Conservation (phyloP, 1,284 basidiomycete species). For the Sporisorium iseilematis-ciliati region DNA sequence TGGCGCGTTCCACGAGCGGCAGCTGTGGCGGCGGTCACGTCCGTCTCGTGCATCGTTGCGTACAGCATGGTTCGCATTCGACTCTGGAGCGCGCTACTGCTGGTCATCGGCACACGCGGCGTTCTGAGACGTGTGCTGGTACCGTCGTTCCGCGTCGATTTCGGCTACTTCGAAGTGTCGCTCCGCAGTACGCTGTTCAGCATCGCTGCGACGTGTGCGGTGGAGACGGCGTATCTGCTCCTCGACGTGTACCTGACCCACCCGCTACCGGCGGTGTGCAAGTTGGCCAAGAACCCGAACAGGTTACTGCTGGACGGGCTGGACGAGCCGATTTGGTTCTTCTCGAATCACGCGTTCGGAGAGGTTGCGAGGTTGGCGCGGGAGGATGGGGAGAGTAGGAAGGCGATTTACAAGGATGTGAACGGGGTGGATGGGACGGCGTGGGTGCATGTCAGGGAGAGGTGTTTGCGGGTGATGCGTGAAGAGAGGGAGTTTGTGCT, state of each 20-base stretch:
- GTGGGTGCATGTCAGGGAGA: slow-evolving; percentile 40
- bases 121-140: slow-evolving; percentile 47
- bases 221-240: slow-evolving; percentile 50
- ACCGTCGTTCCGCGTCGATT: slow-evolving; percentile 56
- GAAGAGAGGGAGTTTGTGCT: slow-evolving; percentile 35
- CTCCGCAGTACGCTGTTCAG: slow-evolving; percentile 32
- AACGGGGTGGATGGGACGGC: slow-evolving; percentile 45
- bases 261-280: slow-evolving; percentile 40
- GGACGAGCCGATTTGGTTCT: slow-evolving; percentile 50
- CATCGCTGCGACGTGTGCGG: slow-evolving; percentile 32
- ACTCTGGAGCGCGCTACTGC: slow-evolving; percentile 46
- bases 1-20: slow-evolving; percentile 19
- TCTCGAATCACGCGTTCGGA: slow-evolving; percentile 51
- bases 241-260: slow-evolving; percentile 63
- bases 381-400: slow-evolving; percentile 32
- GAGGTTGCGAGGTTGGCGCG: slow-evolving; percentile 49
- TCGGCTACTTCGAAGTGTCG: slow-evolving; percentile 27
- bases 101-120: slow-evolving; percentile 48
- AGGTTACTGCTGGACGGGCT: slow-evolving; percentile 52
- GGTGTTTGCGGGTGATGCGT: slow-evolving; percentile 42
- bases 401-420: slow-evolving; percentile 50
- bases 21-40: slow-evolving; percentile 16
- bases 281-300: slow-evolving; percentile 39
- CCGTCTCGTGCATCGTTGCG: slow-evolving; percentile 12
- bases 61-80: slow-evolving; percentile 50